phyloP scores from a whole-genome alignment of 1,284 basidiomycete genomes.

The Chondrostereum purpureum region DNA sequence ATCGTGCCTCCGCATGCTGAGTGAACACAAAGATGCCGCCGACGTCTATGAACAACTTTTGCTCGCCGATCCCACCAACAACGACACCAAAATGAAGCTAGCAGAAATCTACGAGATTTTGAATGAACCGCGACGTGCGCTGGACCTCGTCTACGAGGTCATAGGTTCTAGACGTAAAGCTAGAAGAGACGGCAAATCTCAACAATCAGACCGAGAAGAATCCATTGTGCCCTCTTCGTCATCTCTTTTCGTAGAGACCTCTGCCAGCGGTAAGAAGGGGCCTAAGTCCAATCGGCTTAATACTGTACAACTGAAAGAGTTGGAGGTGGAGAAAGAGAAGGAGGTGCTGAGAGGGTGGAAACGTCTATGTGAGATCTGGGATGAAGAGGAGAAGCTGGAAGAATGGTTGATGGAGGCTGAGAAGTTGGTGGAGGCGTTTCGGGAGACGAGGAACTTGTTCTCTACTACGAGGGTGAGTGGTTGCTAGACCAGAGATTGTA shows the following conservation, averaged over 20 bases:
- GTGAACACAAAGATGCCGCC: conserved; percentile 67
- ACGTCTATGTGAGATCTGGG: conserved; percentile 34
- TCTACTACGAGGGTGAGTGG: conserved; percentile 68
- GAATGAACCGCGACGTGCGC: conserved; percentile 74
- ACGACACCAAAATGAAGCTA: conserved; percentile 81
- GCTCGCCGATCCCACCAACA: conserved; percentile 66
- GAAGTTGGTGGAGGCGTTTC: conserved; percentile 81
- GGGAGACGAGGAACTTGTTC: conserved; percentile 81
- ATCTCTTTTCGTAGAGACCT: no score
- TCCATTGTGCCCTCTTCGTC: no score
- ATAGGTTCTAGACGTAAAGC: conserved; percentile 61
- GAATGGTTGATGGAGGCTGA: conserved; percentile 84
- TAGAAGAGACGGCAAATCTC: conserved; percentile 48
- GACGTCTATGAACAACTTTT: conserved; percentile 80
- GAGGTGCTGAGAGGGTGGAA: conserved; percentile 49
- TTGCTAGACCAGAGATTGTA: conserved; percentile 5
- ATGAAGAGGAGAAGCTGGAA: conserved; percentile 26
- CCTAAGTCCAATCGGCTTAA: conserved; percentile 42
- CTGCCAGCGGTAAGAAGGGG: no score
- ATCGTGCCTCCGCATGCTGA: conserved; percentile 67
- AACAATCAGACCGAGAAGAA: no score
- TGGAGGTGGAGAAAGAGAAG: conserved; percentile 58
- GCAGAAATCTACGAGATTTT: conserved; percentile 86
- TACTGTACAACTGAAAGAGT: conserved; percentile 44
- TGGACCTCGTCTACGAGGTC: conserved; percentile 82